Evolutionary conservation across 2,329 filamentous ascomycete genomes (phyloP), one percentile per base, ranked within the genome.

Genomic region (Colletotrichum gloeosporioides): DNA sequence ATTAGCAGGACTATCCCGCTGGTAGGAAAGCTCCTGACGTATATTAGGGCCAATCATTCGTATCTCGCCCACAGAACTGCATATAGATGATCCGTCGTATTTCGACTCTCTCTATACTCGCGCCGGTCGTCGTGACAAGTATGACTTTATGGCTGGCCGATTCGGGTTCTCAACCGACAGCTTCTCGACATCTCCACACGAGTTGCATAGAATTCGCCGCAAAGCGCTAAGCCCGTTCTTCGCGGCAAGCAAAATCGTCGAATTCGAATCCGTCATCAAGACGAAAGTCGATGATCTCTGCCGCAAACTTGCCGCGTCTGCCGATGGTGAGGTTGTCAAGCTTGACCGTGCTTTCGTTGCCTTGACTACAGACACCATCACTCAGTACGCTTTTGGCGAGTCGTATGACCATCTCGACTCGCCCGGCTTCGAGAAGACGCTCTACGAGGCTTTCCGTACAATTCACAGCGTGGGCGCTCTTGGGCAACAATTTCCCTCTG

Each of bases 381-480:
- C 81, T 1, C 78, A 84, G 22, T 86, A 87, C 69, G 81, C 80
- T 22, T 87, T 85, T 53, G 86, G 82, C 15, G 80, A 80, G 76
- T 82, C 78, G 65, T 80, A 80, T 34, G 78, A 82, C 22, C 83
- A 81, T 8, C 79, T 86, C 2, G 80, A 83, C 2, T 69, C 80
- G 12, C 79, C 80, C 6, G 77, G 80, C 25, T 83, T 82, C 57
- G 78, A 80, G 69, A 39, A 78, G 64, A 65, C 79, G 68, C 64
- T 80, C 79, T 70, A 81, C 77, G 70, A 80, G 8, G 77, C 79
- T 12, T 79, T 83, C 10, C 75, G 81, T 3, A 78, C 79, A 6
- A 79, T 82, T 2, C 79, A 79, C 1, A 78, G 80, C 1, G 77
- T 78, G 3, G 82, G 81, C 3, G 73, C 81, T 10, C 78, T 83